Conservation (phyloP, 1,284 basidiomycete species). For the Sparassis latifolia region DNA sequence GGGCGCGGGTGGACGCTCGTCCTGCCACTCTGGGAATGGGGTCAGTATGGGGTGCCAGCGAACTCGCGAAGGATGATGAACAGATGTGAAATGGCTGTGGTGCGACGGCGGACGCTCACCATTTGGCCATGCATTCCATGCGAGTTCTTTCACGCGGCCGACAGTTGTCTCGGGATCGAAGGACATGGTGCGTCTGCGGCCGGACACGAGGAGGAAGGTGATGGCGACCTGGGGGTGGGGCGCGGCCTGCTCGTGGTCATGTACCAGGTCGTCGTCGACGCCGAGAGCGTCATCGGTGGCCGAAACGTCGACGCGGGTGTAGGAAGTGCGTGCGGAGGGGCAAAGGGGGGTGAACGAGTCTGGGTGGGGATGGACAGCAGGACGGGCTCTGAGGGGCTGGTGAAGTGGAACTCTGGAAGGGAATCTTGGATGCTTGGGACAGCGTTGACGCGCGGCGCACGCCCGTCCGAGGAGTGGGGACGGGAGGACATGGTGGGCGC, state of each 20-base stretch:
- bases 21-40: slow-evolving; percentile 61
- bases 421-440: not conserved
- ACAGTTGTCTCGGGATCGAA: slow-evolving; percentile 78
- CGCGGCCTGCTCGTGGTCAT: slow-evolving; percentile 29
- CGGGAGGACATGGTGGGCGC: too few species aligned
- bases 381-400: slow-evolving; percentile 1
- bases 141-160: slow-evolving; percentile 77
- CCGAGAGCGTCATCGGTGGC: slow-evolving; percentile 12
- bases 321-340: slow-evolving; percentile 31
- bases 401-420: not conserved
- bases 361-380: slow-evolving; percentile 9
- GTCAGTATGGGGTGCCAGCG: not conserved
- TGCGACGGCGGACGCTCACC: slow-evolving; percentile 38
- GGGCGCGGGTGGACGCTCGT: slow-evolving; percentile 73
- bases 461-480: not conserved
- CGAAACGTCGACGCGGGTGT: slow-evolving; percentile 29
- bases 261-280: slow-evolving; percentile 9
- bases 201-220: slow-evolving; percentile 74
- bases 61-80: not conserved
- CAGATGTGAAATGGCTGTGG: slow-evolving; percentile 1
- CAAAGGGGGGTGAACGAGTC: slow-evolving; percentile 24
- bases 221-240: slow-evolving; percentile 61
- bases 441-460: not conserved
- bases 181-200: slow-evolving; percentile 62
- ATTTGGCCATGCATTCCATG: slow-evolving; percentile 79